Evolutionary conservation across 2,329 filamentous ascomycete species (phyloP), one percentile per base, ranked within the genome.

Genomic region (Calycina herbarum): DNA sequence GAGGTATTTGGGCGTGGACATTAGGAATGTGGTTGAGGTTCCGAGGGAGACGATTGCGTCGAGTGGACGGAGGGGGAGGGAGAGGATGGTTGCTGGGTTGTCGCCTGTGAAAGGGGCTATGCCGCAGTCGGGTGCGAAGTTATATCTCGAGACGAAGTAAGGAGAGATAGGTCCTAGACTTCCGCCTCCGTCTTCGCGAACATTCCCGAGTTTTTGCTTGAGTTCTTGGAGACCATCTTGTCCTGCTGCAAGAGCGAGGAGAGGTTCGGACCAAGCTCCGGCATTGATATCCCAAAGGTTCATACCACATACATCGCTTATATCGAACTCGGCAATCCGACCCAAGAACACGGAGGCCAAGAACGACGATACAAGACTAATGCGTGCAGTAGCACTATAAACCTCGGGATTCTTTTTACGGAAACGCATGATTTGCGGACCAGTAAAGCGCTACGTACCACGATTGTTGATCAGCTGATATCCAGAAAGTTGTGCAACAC

Each of bases 21-120:
- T 98, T 67, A 99, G 86, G 82, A 98, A 97, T 3, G 95, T 99
- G 0, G 94, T 97, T 35, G 92, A 96, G 0, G 95, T 99, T 66
- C 95, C 95, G 7, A 99, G 86, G 7, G 92, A 96, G 45, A 98
- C 93, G 76, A 98, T 97, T 69, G 94, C 94, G 75, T 98, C 95
- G 42, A 93, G 88, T 1, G 93, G 89, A 5, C 91, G 88, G 51
- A 98, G 84, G 2, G 95, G 95, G 20, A 98, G 85, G 1, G 93
- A 91, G 38, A 98, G 89, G 73, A 99, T 97, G 0, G 95, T 98
- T 1, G 93, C 90, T 29, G 94, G 95, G 79, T 99, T 99, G 79
- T 99, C 95, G 66, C 95, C 95, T 0, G 95, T 98, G 76, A 95
- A 96, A 1, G 94, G 91, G 10, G 91, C 87, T 68, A 99, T 83